Evolutionary conservation across 23 red algal species (phyloP), one percentile per base, ranked within the genome.

Genomic region (Gracilaria gracilis): DNA sequence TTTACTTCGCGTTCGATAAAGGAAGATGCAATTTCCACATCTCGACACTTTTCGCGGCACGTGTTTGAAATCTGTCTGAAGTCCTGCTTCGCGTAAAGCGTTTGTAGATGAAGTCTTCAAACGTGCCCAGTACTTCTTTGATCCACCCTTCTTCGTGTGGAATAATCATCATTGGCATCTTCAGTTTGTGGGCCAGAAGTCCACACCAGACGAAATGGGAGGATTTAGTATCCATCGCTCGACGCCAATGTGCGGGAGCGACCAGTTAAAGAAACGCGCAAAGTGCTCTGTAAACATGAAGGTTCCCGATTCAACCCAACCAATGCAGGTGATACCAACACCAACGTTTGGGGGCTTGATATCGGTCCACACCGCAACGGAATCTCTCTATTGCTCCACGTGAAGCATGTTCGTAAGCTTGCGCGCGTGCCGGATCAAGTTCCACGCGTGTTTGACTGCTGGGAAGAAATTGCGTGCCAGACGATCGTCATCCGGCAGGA

Each of bases 401-500:
- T 98, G 96, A 58, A 98, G 86, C 83, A 94, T 89, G 29, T 95
- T 72, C 3, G 91, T 95, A 33, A 95, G 80, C 82, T 98, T 95
- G 0, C 89, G 47, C 29, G 44, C 5, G 19, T 91, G 74, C 19
- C 59, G 24, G 54, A 98, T 91, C 11, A 34, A 36, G n/a, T 84
- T 15, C 96, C 96, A 98, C 9, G 80, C 27, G 1, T 31, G 38
- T 24, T 47, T 48, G 2, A 84, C 57, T 15, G 31, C 38, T 17
- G 24, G 21, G 33, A 98, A 95, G 33, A 98, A 98, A 11, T 75
- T 62, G 28, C 35, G 42, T 27, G 86, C 77, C 23, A 98, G 75
- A 31, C 96, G 81, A 58, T 88, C 90, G 55, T 98, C 96, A 79
- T 98, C 96, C 2, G 92, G 96, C 1, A 98, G 89, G 65, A 98